phyloP scores from a whole-genome alignment of 495 filamentous ascomycete species.

The Pseudomonodictys pantanalensis region DNA sequence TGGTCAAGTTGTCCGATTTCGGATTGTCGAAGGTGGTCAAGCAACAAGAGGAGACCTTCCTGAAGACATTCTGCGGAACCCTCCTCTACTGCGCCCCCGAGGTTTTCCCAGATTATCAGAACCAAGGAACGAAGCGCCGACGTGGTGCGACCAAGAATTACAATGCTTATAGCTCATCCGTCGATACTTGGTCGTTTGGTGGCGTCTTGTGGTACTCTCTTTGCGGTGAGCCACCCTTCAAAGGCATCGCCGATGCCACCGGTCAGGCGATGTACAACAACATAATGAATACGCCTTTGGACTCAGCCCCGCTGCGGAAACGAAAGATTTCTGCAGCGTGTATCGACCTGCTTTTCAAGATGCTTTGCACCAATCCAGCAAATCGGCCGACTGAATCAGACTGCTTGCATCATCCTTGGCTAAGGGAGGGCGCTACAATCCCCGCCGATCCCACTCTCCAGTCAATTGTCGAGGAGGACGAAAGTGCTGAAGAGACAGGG shows the following conservation, averaged over 20 bases:
- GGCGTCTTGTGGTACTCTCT: constrained; percentile 84
- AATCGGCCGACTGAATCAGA: constrained; percentile 61
- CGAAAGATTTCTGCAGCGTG: constrained; percentile 59
- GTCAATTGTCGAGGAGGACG: constrained; percentile 50
- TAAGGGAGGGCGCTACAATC: constrained; percentile 48
- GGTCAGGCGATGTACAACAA: constrained; percentile 68
- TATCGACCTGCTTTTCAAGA: constrained; percentile 68
- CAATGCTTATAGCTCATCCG: constrained; percentile 71
- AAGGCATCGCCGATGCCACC: constrained; percentile 58
- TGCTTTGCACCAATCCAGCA: constrained; percentile 71
- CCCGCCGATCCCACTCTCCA: constrained; percentile 43
- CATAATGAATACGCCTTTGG: constrained; percentile 71
- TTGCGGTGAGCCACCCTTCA: constrained; percentile 72
- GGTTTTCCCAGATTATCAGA: constrained; percentile 77
- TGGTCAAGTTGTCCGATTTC: constrained; percentile 93
- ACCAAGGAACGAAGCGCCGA: constrained; percentile 49
- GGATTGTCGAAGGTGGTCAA: constrained; percentile 89
- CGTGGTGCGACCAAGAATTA: constrained; percentile 48
- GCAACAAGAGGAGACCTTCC: constrained; percentile 80
- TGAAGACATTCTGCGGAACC: constrained; percentile 95
- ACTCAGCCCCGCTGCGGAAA: constrained; percentile 56
- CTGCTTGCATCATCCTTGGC: constrained; percentile 68
- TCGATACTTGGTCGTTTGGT: constrained; percentile 93
- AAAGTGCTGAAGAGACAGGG: constrained; percentile 48
- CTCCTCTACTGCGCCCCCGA: constrained; percentile 94